Evolutionary conservation across 2,329 filamentous ascomycete genomes (phyloP).

Genomic region (Penicillium occitanis): DNA sequence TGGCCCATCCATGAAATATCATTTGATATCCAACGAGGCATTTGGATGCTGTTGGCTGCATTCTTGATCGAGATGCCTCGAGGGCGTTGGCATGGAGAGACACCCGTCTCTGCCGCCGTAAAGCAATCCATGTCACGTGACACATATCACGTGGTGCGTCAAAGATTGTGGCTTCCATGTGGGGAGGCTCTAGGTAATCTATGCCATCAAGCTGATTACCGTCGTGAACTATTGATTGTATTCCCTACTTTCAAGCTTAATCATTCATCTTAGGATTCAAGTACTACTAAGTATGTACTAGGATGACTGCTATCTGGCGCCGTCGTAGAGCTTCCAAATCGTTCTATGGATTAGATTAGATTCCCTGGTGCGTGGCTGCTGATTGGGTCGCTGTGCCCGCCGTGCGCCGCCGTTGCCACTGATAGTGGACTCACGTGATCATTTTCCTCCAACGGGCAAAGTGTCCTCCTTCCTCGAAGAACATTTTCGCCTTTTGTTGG

Average conservation of each 20-base stretch:
- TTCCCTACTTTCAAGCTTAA: background rate
- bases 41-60: background rate
- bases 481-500: background rate
- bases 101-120: background rate
- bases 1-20: background rate
- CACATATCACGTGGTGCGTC: too few relatives aligned
- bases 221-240: background rate
- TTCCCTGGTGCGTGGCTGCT: background rate
- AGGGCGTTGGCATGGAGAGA: slow-evolving; percentile 1
- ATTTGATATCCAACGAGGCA: background rate
- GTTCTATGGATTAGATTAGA: slow-evolving; percentile 9
- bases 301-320: slow-evolving; percentile 3
- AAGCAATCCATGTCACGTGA: background rate
- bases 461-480: slow-evolving; percentile 5
- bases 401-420: slow-evolving; percentile 11
- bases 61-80: slow-evolving; percentile 7
- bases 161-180: background rate
- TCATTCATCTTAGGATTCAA: background rate
- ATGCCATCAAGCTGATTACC: background rate
- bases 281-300: background rate
- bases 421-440: slow-evolving; percentile 13
- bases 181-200: background rate
- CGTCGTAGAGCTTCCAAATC: slow-evolving; percentile 7
- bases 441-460: slow-evolving; percentile 12
- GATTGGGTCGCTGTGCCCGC: slow-evolving; percentile 5